Base-by-base conservation (phyloP, 106 monocot genomes). In the Apostasia shenzhenica region DNA sequence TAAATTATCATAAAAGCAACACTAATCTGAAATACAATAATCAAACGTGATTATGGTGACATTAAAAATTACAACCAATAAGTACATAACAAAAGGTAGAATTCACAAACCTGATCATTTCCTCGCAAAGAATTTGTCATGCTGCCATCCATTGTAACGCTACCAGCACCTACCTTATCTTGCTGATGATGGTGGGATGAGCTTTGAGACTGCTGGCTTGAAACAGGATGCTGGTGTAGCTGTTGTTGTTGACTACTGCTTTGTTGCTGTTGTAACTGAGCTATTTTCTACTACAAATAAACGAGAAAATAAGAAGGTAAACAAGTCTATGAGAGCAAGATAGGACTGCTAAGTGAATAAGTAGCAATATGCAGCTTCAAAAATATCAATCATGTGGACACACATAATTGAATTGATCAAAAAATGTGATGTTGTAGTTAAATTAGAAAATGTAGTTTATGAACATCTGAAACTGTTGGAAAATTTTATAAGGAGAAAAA, bases 251-350 rank as follows among this genome's bases (percentile, higher is more conserved):
- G 82, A 73, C 59, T 78, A 60, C 86, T 86, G 46, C 81, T 78
- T 49, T 83, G 83, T 45, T 91, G 90, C 55, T 87, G 76, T 54
- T 86, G 82, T 37, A 88, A 56, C 74, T 86, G 88, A 73, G 86
- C 86, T 80, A 93, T 84, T 70, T 80, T 93, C 88, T 86, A 79
- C 82, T 75, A 76, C 70, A 78, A 11, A 88, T 41, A 62, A 77
- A n/a, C 41, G 72, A 60, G 48, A 48, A 42, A 49, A 47, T 61
- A 70, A 76, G 55, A 50, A 59, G 59, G 39, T 39, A 59, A n/a
- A 59, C 7, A 59, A 59, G 9, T 6, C 57, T 14, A 26, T 4
- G 6, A 0, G 9, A 6, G 60, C 2, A 5, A 14, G 38, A 26
- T 26, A 26, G 26, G 26, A 26, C 26, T 26, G 26, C 54, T 12